These are phyloP conservation scores for Candida maris DNA, from an alignment of 805 yeast genomes.

Conservation along the genomic window DNA sequence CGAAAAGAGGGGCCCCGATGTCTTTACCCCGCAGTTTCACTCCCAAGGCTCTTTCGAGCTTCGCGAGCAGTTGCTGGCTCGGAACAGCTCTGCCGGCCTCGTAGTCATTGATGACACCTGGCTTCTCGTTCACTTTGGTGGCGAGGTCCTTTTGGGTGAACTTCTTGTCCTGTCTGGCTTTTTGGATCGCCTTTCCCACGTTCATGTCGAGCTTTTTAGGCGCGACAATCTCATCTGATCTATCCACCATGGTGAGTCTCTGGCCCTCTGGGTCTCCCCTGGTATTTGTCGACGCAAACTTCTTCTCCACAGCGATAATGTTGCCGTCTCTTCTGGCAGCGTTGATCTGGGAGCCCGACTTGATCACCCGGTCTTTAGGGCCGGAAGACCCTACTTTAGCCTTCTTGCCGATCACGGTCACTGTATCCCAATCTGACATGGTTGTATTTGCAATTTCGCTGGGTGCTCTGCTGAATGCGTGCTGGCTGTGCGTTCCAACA, in stretches of 20 bases:
- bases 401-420: conserved; percentile 82
- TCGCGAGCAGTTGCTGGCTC: conserved; percentile 89
- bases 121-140: conserved; percentile 92
- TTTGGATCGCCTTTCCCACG: conserved; percentile 84
- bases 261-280: conserved; percentile 85
- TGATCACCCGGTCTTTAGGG: conserved; percentile 82
- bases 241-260: conserved; percentile 87
- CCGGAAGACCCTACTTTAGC: conserved; percentile 78
- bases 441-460: not conserved
- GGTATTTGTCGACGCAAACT: conserved; percentile 67
- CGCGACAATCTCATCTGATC: conserved; percentile 88
- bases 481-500: no score
- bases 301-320: conserved; percentile 89
- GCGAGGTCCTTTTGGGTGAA: conserved; percentile 96
- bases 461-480: no score
- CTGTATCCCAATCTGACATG: conserved; percentile 84
- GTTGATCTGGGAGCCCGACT: conserved; percentile 72
- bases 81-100: conserved; percentile 97
- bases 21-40: conserved; percentile 94
- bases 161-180: conserved; percentile 83
- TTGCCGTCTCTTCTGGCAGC: conserved; percentile 93
- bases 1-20: conserved; percentile 83
- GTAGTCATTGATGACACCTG: conserved; percentile 90
- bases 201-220: conserved; percentile 80
- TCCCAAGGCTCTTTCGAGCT: conserved; percentile 91